A percentile compares a stretch with the other conserved stretches of the same genome.
phyloP scores from a whole-genome alignment of 129 eudicot species.

The Lactuca sativa region DNA sequence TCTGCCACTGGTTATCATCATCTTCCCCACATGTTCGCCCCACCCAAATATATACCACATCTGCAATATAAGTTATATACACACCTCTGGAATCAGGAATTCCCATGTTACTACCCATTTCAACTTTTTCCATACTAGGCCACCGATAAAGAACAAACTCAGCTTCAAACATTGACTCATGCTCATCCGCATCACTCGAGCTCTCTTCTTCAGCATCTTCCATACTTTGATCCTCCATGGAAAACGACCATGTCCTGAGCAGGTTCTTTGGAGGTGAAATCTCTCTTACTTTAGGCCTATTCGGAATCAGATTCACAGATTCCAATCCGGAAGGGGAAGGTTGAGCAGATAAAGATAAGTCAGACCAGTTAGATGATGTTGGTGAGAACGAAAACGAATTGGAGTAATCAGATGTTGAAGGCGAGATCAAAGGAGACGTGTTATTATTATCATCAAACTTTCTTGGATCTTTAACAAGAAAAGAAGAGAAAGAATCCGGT shows the following conservation, averaged over 20 bases:
- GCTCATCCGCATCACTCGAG: background rate
- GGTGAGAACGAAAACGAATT: slow-evolving; percentile 84
- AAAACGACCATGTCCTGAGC: slow-evolving; percentile 38
- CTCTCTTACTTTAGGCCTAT: slow-evolving; percentile 15
- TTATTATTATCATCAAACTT: slow-evolving; percentile 34
- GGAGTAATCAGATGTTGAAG: slow-evolving; percentile 78
- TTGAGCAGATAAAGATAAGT: slow-evolving; percentile 58
- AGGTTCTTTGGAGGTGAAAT: slow-evolving; percentile 20
- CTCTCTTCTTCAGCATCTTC: slow-evolving; percentile 30
- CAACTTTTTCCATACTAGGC: slow-evolving; percentile 35
- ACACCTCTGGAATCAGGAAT: slow-evolving; percentile 30
- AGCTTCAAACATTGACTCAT: slow-evolving; percentile 20
- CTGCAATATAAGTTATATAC: slow-evolving; percentile 22
- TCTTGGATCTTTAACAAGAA: slow-evolving; percentile 43
- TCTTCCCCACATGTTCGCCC: slow-evolving; percentile 20
- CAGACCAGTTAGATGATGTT: slow-evolving; percentile 81
- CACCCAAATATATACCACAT: slow-evolving; percentile 34
- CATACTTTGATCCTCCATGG: slow-evolving; percentile 38
- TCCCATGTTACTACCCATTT: slow-evolving; percentile 27
- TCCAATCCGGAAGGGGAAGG: slow-evolving; percentile 58
- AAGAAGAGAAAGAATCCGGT: slow-evolving; percentile 53
- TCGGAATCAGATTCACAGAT: slow-evolving; percentile 30
- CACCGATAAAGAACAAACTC: slow-evolving; percentile 31
- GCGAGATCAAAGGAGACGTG: slow-evolving; percentile 77
- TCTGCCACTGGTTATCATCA: slow-evolving; percentile 18